A percentile compares a stretch with the other conserved stretches of the same genome.
phyloP scores from a whole-genome alignment of 1,139 yeast species.

The Scheffersomyces segobiensis region DNA sequence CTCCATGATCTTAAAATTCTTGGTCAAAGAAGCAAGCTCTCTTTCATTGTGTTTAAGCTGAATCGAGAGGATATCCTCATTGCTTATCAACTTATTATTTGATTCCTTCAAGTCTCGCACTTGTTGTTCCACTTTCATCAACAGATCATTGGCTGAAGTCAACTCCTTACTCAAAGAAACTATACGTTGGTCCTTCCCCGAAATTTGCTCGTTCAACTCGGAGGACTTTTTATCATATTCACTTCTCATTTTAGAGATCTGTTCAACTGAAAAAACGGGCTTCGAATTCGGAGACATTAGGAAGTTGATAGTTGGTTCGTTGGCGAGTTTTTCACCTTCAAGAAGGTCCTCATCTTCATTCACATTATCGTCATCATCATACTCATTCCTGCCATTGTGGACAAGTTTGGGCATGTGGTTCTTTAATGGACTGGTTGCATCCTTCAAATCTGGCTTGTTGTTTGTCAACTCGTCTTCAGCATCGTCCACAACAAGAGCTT shows the following conservation, averaged over 20 bases:
- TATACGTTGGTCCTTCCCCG: constrained; percentile 5
- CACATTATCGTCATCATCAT: constrained; percentile 5
- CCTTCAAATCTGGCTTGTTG: constrained; percentile 14
- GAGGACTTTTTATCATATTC: constrained; percentile 18
- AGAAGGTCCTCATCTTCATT: constrained; percentile 11
- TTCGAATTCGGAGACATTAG: constrained; percentile 38
- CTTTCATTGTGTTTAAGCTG: constrained; percentile 32
- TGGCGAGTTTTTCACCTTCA: constrained; percentile 9
- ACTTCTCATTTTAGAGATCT: constrained; percentile 30
- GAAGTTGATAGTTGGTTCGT: constrained; percentile 34
- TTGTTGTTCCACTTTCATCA: constrained; percentile 20
- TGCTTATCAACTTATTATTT: constrained; percentile 19
- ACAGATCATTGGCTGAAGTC: constrained; percentile 3
- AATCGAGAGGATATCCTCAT: constrained; percentile 27
- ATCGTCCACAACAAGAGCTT: constrained; percentile 10
- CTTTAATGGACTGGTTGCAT: constrained; percentile 27
- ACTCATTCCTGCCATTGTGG: background rate
- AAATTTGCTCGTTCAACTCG: constrained; percentile 8
- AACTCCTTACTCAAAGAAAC: constrained; percentile 4
- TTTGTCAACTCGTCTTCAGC: constrained; percentile 5
- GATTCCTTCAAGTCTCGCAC: constrained; percentile 20
- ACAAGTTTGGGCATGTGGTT: constrained; percentile 7
- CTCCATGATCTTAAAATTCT: constrained; percentile 26
- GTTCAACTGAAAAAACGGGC: constrained; percentile 35
- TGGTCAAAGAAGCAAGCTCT: constrained; percentile 31